Percentiles rank a stretch among this genome's conserved stretches.
These are phyloP conservation scores for Phytomonas sp. DNA, from an alignment of 208 protist species.

Conservation along the genomic window DNA sequence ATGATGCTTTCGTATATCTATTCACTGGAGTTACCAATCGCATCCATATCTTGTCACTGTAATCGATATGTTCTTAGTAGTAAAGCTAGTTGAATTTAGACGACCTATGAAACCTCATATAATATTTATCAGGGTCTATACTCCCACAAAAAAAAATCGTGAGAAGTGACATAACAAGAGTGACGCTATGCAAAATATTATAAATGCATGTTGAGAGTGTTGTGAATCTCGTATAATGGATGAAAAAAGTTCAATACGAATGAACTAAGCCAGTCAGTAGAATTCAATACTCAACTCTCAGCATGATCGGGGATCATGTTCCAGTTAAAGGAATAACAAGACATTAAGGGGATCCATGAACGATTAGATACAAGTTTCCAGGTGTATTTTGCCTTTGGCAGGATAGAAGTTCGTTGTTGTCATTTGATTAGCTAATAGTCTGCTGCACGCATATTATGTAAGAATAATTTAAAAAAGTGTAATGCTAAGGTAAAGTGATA, in stretches of 20 bases:
- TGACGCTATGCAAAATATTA: neutral
- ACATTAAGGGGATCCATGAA: neutral
- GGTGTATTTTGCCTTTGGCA: neutral
- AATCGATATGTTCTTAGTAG: neutral
- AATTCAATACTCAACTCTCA: neutral
- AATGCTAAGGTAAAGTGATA: conserved; percentile 2
- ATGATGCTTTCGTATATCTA: too few species aligned
- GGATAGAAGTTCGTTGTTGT: neutral
- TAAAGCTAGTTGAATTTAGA: neutral
- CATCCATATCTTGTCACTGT: neutral
- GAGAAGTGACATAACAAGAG: neutral
- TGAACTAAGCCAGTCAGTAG: neutral
- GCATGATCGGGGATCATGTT: neutral
- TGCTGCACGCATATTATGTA: conserved; percentile 1
- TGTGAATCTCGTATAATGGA: too few species aligned
- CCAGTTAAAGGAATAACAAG: neutral
- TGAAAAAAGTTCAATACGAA: neutral
- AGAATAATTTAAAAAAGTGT: conserved; percentile 10
- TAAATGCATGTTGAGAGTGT: too few species aligned
- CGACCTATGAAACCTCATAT: neutral
- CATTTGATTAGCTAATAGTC: conserved; percentile 10
- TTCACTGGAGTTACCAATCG: neutral
- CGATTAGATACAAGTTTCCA: neutral
- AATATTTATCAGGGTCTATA: neutral
- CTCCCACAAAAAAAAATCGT: neutral